Evolutionary conservation across 768 basidiomycete species (phyloP).

Genomic region (Boletus sensibilis): DNA sequence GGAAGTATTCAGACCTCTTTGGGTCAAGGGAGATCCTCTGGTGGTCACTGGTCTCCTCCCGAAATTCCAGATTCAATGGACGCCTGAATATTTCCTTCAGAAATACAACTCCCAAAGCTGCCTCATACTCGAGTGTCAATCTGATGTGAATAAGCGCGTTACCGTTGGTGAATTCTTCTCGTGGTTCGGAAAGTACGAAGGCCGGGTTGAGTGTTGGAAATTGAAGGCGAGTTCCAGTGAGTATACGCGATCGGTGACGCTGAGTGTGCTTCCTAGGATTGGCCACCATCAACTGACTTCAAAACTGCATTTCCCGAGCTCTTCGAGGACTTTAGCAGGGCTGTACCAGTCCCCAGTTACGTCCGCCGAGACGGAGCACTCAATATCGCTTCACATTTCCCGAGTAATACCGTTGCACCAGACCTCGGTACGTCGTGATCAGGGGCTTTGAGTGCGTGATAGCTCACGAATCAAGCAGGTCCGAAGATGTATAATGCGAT

Average conservation of each 20-base stretch:
- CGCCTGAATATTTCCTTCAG: slow-evolving; percentile 75
- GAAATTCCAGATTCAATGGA: slow-evolving; percentile 73
- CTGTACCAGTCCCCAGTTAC: slow-evolving; percentile 86
- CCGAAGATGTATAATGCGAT: slow-evolving; percentile 97
- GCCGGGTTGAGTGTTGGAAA: slow-evolving; percentile 61
- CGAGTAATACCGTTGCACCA: slow-evolving; percentile 70
- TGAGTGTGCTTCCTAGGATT: slow-evolving; percentile 57
- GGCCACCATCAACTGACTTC: slow-evolving; percentile 89
- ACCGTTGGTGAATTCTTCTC: slow-evolving; percentile 80
- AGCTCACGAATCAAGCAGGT: slow-evolving; percentile 43
- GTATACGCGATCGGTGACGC: background rate
- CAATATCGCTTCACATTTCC: slow-evolving; percentile 90
- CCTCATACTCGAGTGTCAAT: slow-evolving; percentile 81
- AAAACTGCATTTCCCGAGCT: slow-evolving; percentile 78
- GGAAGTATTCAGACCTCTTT: slow-evolving; percentile 62
- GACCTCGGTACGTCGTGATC: slow-evolving; percentile 62
- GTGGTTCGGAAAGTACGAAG: slow-evolving; percentile 68
- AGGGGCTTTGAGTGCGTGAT: background rate
- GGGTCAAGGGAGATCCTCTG: slow-evolving; percentile 73
- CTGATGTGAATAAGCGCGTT: slow-evolving; percentile 57
- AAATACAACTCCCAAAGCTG: slow-evolving; percentile 63
- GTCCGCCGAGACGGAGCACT: slow-evolving; percentile 87
- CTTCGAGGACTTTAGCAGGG: slow-evolving; percentile 79
- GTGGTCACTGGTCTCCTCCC: slow-evolving; percentile 66
- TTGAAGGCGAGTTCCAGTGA: slow-evolving; percentile 55